These are phyloP conservation scores for Penicillium sp. DNA, from an alignment of 2,329 filamentous ascomycete species.

Conservation along the genomic window DNA sequence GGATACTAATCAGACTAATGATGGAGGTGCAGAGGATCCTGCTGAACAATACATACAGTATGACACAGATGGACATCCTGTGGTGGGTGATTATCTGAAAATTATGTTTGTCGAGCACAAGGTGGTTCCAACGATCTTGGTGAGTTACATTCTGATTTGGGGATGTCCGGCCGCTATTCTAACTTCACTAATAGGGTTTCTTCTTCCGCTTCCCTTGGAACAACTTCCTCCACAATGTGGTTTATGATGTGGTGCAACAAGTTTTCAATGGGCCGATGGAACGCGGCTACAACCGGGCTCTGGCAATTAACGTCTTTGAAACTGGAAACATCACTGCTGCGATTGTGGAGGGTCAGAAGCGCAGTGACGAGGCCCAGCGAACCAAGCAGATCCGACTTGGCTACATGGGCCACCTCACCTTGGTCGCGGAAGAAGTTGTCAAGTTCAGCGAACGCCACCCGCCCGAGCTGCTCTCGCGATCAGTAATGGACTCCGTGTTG, in stretches of 20 bases:
- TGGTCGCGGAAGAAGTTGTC: constrained; percentile 97
- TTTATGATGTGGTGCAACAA: constrained; percentile 98
- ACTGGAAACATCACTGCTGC: constrained; percentile 83
- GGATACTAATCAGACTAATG: constrained; percentile 23
- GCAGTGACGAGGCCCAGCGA: constrained; percentile 80
- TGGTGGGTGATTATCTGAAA: constrained; percentile 92
- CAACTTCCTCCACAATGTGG: constrained; percentile 98
- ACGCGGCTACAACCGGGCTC: constrained; percentile 81
- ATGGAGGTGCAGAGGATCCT: constrained; percentile 21
- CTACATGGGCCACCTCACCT: constrained; percentile 96
- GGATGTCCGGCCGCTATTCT: neutral
- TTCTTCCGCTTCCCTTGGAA: constrained; percentile 99
- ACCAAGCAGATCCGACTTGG: constrained; percentile 86
- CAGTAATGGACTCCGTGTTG: constrained; percentile 83
- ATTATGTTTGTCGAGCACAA: constrained; percentile 93
- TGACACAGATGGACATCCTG: constrained; percentile 64
- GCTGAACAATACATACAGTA: constrained; percentile 51
- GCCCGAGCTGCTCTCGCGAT: constrained; percentile 77
- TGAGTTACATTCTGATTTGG: constrained; percentile 50
- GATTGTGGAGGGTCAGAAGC: constrained; percentile 85
- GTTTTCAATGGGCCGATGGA: constrained; percentile 99
- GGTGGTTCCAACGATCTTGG: constrained; percentile 92
- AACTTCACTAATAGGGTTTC: constrained; percentile 64
- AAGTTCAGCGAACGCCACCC: constrained; percentile 96
- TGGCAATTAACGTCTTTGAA: constrained; percentile 92